A percentile compares a stretch with the other conserved stretches of the same genome.
Conservation (phyloP, 139 green algal genomes). For the Chlamydomonas applanata region DNA sequence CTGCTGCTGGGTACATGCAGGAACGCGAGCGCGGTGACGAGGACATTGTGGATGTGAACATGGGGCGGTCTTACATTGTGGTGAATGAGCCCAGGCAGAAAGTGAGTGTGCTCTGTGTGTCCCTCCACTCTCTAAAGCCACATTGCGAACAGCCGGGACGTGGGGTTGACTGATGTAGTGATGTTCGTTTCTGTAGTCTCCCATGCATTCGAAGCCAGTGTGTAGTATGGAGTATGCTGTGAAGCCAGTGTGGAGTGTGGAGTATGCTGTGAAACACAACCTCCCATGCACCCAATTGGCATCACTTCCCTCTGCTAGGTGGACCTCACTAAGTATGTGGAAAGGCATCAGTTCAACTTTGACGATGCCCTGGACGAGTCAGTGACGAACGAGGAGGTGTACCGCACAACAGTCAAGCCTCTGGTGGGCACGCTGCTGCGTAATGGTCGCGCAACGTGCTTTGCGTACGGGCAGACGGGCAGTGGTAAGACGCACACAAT, state of each 20-base stretch:
- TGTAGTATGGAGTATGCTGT: too few relatives aligned
- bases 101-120: not conserved
- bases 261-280: too few relatives aligned
- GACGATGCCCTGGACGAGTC: constrained; percentile 88
- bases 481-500: constrained; percentile 98
- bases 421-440: constrained; percentile 91
- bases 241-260: too few relatives aligned
- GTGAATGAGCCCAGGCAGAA: constrained; percentile 89
- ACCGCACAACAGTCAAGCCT: constrained; percentile 82
- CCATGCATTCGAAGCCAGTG: too few relatives aligned
- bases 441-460: constrained; percentile 87
- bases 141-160: too few relatives aligned
- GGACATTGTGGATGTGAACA: constrained; percentile 86
- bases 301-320: constrained; percentile 51
- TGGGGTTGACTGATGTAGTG: too few relatives aligned
- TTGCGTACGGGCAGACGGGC: constrained; percentile 96
- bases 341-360: constrained; percentile 91
- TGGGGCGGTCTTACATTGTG: constrained; percentile 44
- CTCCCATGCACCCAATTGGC: not conserved
- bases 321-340: constrained; percentile 88
- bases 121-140: too few relatives aligned
- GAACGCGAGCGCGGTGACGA: constrained; percentile 78
- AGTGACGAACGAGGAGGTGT: constrained; percentile 90
- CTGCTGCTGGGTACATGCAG: too few relatives aligned
- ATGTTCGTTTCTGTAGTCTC: not conserved